phyloP scores from a whole-genome alignment of 2,329 filamentous ascomycete genomes.

The Cordyceps militaris region DNA sequence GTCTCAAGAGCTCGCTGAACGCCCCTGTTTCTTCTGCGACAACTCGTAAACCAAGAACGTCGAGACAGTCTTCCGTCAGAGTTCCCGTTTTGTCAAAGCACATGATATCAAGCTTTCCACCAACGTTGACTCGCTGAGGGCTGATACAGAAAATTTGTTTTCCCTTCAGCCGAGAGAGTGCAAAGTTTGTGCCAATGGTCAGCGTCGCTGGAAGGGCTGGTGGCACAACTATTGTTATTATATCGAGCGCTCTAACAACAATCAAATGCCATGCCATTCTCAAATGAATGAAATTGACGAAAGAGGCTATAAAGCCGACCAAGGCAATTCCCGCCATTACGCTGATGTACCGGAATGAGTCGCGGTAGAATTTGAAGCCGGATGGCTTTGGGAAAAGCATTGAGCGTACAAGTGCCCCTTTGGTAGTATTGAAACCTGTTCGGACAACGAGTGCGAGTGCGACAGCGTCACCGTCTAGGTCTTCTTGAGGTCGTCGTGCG shows the following conservation, averaged over 20 bases:
- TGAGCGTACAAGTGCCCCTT: slow-evolving; percentile 87
- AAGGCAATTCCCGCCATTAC: slow-evolving; percentile 87
- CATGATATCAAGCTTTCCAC: slow-evolving; percentile 89
- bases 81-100: slow-evolving; percentile 99
- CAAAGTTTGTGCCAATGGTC: slow-evolving; percentile 95
- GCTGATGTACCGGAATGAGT: slow-evolving; percentile 95
- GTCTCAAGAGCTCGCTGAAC: slow-evolving; percentile 71
- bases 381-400: slow-evolving; percentile 99
- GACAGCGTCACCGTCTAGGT: slow-evolving; percentile 78
- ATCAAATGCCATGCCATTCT: slow-evolving; percentile 83
- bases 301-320: slow-evolving; percentile 81
- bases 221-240: slow-evolving; percentile 96
- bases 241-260: slow-evolving; percentile 80
- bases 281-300: slow-evolving; percentile 86
- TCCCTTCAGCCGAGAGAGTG: slow-evolving; percentile 73
- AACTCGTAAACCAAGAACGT: slow-evolving; percentile 82
- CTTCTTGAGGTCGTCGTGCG: slow-evolving; percentile 79
- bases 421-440: slow-evolving; percentile 96
- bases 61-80: slow-evolving; percentile 88
- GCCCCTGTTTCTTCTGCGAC: slow-evolving; percentile 54
- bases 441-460: slow-evolving; percentile 87
- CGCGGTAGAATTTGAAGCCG: slow-evolving; percentile 96
- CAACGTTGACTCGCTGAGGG: slow-evolving; percentile 93
- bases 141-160: slow-evolving; percentile 97
- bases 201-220: slow-evolving; percentile 90